These are phyloP conservation scores for Fusarium haematococcum DNA, from an alignment of 2,329 filamentous ascomycete genomes.

Conservation along the genomic window DNA sequence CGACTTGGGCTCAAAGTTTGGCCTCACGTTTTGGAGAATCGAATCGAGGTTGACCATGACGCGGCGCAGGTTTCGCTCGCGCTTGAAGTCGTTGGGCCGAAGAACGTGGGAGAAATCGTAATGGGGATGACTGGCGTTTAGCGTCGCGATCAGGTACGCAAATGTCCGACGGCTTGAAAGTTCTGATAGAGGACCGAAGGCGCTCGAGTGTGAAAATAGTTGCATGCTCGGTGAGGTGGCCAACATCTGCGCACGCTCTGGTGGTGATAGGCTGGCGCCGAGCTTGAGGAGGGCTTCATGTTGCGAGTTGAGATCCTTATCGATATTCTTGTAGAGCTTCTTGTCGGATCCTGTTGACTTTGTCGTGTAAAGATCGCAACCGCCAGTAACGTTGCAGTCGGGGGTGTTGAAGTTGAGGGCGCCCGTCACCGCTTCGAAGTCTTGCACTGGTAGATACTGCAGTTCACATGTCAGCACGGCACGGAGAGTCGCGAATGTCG, in stretches of 20 bases:
- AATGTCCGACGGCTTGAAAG: conserved; percentile 91
- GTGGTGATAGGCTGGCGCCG: conserved; percentile 87
- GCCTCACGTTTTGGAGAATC: conserved; percentile 87
- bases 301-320: conserved; percentile 89
- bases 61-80: conserved; percentile 80
- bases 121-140: conserved; percentile 91
- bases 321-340: conserved; percentile 96
- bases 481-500: neutral
- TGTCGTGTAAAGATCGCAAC: conserved; percentile 96
- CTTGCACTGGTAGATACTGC: conserved; percentile 90
- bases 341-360: conserved; percentile 96
- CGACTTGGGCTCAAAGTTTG: conserved; percentile 63
- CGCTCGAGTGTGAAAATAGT: conserved; percentile 82
- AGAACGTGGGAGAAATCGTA: conserved; percentile 97
- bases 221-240: conserved; percentile 70
- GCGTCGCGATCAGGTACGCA: conserved; percentile 93
- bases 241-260: conserved; percentile 78
- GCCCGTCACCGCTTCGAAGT: conserved; percentile 91
- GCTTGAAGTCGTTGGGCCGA: conserved; percentile 88
- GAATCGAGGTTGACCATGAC: conserved; percentile 91
- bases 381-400: conserved; percentile 91
- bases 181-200: conserved; percentile 91
- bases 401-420: conserved; percentile 96
- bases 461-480: conserved; percentile 32
- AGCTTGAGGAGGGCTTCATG: conserved; percentile 89